Evolutionary conservation across 768 basidiomycete species (phyloP).

Genomic region (Inosperma sp.): DNA sequence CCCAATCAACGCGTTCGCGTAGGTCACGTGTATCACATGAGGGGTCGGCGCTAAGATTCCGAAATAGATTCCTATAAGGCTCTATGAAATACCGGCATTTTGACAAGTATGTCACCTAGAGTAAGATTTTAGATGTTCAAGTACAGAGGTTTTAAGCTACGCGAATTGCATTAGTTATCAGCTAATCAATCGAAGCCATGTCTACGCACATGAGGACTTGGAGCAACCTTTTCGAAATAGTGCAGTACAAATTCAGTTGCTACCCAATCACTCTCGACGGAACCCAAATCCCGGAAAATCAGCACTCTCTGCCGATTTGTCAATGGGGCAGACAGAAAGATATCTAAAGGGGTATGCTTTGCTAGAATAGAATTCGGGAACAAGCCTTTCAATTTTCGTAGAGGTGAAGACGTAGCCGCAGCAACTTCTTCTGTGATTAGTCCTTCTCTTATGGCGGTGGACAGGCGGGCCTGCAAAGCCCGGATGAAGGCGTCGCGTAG

Average conservation of each 20-base stretch:
- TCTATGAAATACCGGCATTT: no score
- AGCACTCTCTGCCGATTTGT: conserved; percentile 48
- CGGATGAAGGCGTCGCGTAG: conserved; percentile 82
- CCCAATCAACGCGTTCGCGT: conserved; percentile 17
- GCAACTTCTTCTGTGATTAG: conserved; percentile 58
- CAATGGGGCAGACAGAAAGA: conserved; percentile 59
- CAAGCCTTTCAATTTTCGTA: conserved; percentile 69
- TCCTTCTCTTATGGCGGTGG: conserved; percentile 46
- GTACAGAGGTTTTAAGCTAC: conserved; percentile 50
- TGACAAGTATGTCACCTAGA: no score
- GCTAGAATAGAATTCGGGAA: conserved; percentile 65
- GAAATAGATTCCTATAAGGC: no score
- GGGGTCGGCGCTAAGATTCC: no score
- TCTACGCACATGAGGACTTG: conserved; percentile 63
- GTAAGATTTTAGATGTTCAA: conserved; percentile 35
- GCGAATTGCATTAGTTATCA: not conserved
- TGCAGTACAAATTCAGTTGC: conserved; percentile 67
- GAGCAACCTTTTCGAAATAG: conserved; percentile 67
- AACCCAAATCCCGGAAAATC: conserved; percentile 68
- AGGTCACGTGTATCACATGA: conserved; percentile 16
- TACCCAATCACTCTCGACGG: conserved; percentile 70
- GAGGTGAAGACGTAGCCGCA: conserved; percentile 50
- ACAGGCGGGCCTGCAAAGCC: conserved; percentile 59
- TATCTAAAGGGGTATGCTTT: conserved; percentile 67
- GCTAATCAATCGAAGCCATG: not conserved